Percentiles rank a stretch among this genome's conserved stretches.
Conservation (phyloP, 108 stramenopile species). For the Parietichytrium sp. region DNA sequence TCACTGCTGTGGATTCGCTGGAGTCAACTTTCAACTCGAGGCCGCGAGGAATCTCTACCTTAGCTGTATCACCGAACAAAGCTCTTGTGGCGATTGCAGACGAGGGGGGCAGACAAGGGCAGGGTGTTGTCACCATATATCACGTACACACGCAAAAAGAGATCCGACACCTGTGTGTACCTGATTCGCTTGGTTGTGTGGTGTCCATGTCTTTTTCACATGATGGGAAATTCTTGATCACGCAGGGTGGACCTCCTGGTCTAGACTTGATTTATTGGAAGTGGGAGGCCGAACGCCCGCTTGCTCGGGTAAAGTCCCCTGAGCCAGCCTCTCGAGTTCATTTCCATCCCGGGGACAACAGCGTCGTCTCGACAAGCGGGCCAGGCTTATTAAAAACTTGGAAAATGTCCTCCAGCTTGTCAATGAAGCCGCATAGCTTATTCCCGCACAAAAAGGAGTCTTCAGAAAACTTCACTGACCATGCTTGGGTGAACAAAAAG, state of each 20-base stretch:
- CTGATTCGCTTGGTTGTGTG: neutral
- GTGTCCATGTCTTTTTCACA: constrained; percentile 1
- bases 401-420: neutral
- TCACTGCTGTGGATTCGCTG: neutral
- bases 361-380: neutral
- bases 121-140: neutral
- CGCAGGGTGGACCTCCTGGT: neutral
- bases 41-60: neutral
- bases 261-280: constrained; percentile 31
- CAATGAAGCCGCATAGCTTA: neutral
- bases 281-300: constrained; percentile 6
- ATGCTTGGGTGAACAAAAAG: constrained; percentile 30
- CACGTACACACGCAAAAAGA: neutral
- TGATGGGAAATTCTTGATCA: neutral
- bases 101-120: neutral
- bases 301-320: neutral
- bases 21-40: neutral
- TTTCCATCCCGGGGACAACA: constrained; percentile 14
- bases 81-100: neutral
- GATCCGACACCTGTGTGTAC: neutral
- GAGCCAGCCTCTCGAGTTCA: neutral
- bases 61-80: neutral
- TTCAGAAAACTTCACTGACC: neutral
- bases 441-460: neutral
- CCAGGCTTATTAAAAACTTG: neutral